Evolutionary conservation across 495 filamentous ascomycete genomes (phyloP).

Genomic region (Aspergillus wentii): DNA sequence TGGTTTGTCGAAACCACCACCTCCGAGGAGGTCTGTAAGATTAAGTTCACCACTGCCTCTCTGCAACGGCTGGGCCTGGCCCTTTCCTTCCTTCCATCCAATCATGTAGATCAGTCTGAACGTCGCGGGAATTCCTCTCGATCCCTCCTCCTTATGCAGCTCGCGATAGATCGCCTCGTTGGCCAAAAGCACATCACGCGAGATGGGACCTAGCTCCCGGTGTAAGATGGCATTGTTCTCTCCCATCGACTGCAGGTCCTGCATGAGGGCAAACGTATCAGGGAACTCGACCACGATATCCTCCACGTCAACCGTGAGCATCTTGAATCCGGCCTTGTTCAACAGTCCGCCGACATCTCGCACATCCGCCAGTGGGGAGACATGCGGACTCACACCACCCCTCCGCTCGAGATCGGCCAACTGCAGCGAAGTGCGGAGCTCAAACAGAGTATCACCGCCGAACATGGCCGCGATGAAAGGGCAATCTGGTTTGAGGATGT

Average conservation of each 20-base stretch:
- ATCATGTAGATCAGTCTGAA: slow-evolving; percentile 95
- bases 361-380: slow-evolving; percentile 88
- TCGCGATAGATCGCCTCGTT: slow-evolving; percentile 84
- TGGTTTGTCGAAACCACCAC: slow-evolving; percentile 40
- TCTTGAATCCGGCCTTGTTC: slow-evolving; percentile 83
- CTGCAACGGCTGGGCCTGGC: slow-evolving; percentile 71
- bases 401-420: slow-evolving; percentile 83
- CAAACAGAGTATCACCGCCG: slow-evolving; percentile 89
- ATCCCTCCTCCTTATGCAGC: slow-evolving; percentile 66
- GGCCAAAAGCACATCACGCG: slow-evolving; percentile 80
- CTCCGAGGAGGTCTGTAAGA: slow-evolving; percentile 76
- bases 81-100: slow-evolving; percentile 85
- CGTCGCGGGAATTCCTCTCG: slow-evolving; percentile 78
- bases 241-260: slow-evolving; percentile 91
- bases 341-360: slow-evolving; percentile 86
- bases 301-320: slow-evolving; percentile 95
- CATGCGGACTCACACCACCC: slow-evolving; percentile 82
- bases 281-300: slow-evolving; percentile 96
- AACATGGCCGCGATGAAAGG: slow-evolving; percentile 96
- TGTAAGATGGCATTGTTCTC: slow-evolving; percentile 83
- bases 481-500: slow-evolving; percentile 79
- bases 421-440: slow-evolving; percentile 90
- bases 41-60: slow-evolving; percentile 80
- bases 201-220: slow-evolving; percentile 69
- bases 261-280: slow-evolving; percentile 86